Base-by-base conservation (phyloP, 805 yeast species). In the Hemisphaericaspora nanyangensis region DNA sequence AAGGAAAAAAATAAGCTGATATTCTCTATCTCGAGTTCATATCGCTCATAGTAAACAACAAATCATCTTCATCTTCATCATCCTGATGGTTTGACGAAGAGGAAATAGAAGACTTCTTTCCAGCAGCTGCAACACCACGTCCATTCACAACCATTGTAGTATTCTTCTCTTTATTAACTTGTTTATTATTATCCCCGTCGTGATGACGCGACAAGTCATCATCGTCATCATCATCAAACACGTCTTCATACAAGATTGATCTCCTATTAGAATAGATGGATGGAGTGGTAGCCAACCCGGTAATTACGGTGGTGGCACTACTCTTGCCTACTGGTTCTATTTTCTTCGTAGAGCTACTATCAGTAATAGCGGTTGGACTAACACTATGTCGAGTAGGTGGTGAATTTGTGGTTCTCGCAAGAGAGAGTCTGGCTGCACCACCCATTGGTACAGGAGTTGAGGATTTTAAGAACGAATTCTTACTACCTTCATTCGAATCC, bases 21-120 rank as follows among this genome's bases (percentile, higher is more conserved):
- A n/a, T n/a, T n/a, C n/a, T 16, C 35, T 36, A 35, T 25, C 68
- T 59, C 12, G 74, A 52, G 51, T 75, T 77, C 86, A 82, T 81
- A 51, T 82, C 88, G 54, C 87, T 82, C 88, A 80, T 81, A 17
- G 85, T 75, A 56, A 81, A 80, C 34, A 81, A 60, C 41, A 82
- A 60, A 37, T 81, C 86, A 45, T 80, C 87, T 39, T 81, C 86
- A 17, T 62, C 68, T 19, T 60, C 61, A 13, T 57, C 58, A n/a
- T 28, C 33, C 6, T 6, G 27, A 10, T 17, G 2, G 28, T 25
- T n/a, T n/a, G n/a, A n/a, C n/a, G n/a, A n/a, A n/a, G n/a, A n/a
- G n/a, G n/a, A n/a, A n/a, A n/a, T n/a, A n/a, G n/a, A n/a, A n/a
- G n/a, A n/a, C n/a, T n/a, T n/a, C n/a, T n/a, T n/a, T 20, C 25